Percentiles rank a stretch among this genome's conserved stretches.
Evolutionary conservation across 495 filamentous ascomycete genomes (phyloP).

Genomic region (Hyaloscypha bicolor): DNA sequence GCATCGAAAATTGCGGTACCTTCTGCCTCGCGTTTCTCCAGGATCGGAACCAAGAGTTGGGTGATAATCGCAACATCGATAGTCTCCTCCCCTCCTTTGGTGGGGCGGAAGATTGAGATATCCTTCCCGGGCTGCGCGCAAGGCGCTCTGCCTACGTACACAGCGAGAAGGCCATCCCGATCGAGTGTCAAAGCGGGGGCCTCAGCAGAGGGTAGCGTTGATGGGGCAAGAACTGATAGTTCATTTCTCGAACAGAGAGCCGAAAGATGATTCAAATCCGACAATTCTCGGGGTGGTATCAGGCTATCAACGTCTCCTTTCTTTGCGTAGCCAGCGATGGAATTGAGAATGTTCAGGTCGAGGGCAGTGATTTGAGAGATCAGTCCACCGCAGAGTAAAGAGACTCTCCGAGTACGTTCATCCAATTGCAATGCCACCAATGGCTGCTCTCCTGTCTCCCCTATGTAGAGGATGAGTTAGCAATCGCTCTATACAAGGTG

Average conservation of each 20-base stretch:
- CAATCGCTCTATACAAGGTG: too few species aligned
- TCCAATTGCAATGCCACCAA: conserved; percentile 14
- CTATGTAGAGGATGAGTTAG: too few species aligned
- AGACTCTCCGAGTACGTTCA: conserved; percentile 20
- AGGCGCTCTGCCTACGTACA: conserved; percentile 36
- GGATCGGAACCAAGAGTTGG: conserved; percentile 34
- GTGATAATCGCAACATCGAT: conserved; percentile 31
- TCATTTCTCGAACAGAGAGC: conserved; percentile 33
- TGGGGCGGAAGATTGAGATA: conserved; percentile 37
- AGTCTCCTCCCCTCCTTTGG: conserved; percentile 27
- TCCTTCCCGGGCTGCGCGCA: conserved; percentile 34
- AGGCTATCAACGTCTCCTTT: conserved; percentile 17
- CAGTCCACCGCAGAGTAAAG: conserved; percentile 30
- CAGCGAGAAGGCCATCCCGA: conserved; percentile 34
- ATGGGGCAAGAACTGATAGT: conserved; percentile 34
- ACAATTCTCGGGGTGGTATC: conserved; percentile 27
- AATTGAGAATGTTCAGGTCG: conserved; percentile 23
- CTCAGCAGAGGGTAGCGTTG: conserved; percentile 33
- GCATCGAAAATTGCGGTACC: conserved; percentile 38
- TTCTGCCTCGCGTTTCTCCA: conserved; percentile 32
- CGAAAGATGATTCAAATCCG: conserved; percentile 33
- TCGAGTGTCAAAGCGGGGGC: conserved; percentile 37
- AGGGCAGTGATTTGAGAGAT: conserved; percentile 29
- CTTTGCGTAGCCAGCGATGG: conserved; percentile 21
- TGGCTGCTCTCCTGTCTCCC: conserved; percentile 23